phyloP scores from a whole-genome alignment of 768 basidiomycete species.

The Leccinum incarnatum region DNA sequence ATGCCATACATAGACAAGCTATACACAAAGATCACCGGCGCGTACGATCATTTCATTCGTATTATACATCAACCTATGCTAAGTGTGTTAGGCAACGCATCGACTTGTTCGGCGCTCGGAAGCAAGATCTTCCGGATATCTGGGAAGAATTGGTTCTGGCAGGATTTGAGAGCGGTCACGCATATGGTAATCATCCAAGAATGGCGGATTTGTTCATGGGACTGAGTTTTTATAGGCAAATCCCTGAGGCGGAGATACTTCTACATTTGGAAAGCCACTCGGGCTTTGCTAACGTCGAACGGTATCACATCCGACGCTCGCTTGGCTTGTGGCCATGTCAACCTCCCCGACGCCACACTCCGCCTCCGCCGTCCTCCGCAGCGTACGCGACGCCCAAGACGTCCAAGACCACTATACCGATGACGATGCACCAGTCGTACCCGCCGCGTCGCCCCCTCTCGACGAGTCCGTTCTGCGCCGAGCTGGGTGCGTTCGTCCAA shows the following conservation, averaged over 20 bases:
- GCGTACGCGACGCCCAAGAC: conserved; percentile 1
- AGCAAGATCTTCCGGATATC: conserved; percentile 66
- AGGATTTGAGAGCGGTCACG: conserved; percentile 76
- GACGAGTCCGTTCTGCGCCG: conserved; percentile 46
- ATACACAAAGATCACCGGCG: conserved; percentile 61
- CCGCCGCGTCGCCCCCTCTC: conserved; percentile 25
- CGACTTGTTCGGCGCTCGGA: conserved; percentile 69
- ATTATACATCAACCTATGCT: background rate
- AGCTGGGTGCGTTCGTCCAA: conserved; percentile 46
- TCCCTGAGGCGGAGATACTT: conserved; percentile 38
- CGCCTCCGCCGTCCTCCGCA: background rate
- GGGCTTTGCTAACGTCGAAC: background rate
- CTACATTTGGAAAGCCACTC: conserved; percentile 3
- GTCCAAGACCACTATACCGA: background rate
- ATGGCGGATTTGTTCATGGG: background rate
- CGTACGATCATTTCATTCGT: conserved; percentile 13
- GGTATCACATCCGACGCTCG: background rate
- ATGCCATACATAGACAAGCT: conserved; percentile 38
- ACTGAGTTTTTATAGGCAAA: conserved; percentile 26
- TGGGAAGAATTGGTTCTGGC: conserved; percentile 61
- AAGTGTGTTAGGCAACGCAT: conserved; percentile 48
- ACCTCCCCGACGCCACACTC: background rate
- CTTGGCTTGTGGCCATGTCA: conserved; percentile 13
- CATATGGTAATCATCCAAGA: conserved; percentile 50
- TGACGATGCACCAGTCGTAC: conserved; percentile 14